Evolutionary conservation across 768 basidiomycete species (phyloP), one percentile per base, ranked within the genome.

Genomic region (Leccinum longicurvipes): DNA sequence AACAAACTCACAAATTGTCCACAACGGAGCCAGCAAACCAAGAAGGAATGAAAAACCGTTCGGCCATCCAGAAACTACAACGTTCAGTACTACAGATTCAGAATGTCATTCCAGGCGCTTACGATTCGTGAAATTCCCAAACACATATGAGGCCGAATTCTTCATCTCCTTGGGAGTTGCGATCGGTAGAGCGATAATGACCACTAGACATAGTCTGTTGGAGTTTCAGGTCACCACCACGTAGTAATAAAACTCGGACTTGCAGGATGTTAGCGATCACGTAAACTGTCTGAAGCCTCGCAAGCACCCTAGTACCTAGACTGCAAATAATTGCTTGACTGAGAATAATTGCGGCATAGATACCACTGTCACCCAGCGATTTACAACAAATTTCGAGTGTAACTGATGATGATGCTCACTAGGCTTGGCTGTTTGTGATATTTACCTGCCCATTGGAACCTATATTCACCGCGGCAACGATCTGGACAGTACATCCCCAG

Each of bases 401-500:
- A 10, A 68, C 0, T 73, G 73, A 3, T 69, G 71, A 27, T 58
- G 66, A 51, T 69, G 70, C 72, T 59, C 61, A 87, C 81, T 66
- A 87, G 74, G 71, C 67, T 53, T 74, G 70, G 1, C 55, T 62
- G 28, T 67, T 65, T 2, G 76, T 76, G 4, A 77, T 56, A 6
- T 56, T 56, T 34, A 73, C 76, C 6, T 67, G 67, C 44, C 68
- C 63, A 31, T 70, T 53, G 77, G 57, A 52, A n/a, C 81, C 79
- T 53, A 89, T 83, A 45, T 75, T 82, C 3, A 74, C 84, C 2
- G 83, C 86, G 1, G 86, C 85, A 72, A 82, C 79, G 17, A 89
- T 73, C 64, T 84, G 82, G 4, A 81, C 75, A 2, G 86, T 78
- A 57, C 79, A 81, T 15, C 79, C 83, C 84, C 84, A 89, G 55